Evolutionary conservation across 352 stramenopile species (phyloP).

Genomic region (Pythium sp.): DNA sequence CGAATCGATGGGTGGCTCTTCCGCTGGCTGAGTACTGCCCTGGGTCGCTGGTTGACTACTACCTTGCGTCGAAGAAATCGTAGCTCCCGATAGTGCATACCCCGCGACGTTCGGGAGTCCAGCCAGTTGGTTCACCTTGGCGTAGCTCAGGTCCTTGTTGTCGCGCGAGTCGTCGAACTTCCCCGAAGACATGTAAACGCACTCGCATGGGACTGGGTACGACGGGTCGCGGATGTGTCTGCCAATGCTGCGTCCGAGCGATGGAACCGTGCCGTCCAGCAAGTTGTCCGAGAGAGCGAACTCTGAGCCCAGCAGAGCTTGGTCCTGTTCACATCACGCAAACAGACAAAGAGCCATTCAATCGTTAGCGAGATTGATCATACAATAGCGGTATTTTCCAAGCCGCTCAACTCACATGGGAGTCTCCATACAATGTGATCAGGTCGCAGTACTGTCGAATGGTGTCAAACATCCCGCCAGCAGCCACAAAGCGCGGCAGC

Average conservation of each 20-base stretch:
- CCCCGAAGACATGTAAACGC: constrained; percentile 11
- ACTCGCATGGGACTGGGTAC: constrained; percentile 19
- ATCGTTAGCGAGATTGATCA: not conserved
- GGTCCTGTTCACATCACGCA: constrained; percentile 4
- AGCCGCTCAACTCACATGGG: not conserved
- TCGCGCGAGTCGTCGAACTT: constrained; percentile 16
- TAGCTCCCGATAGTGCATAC: constrained; percentile 15
- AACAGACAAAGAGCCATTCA: not conserved
- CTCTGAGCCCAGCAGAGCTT: constrained; percentile 20
- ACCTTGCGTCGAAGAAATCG: constrained; percentile 8
- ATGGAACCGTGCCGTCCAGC: constrained; percentile 9
- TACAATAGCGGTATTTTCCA: not conserved
- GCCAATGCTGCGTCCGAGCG: constrained; percentile 20
- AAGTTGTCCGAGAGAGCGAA: constrained; percentile 14
- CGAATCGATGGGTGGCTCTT: constrained; percentile 3
- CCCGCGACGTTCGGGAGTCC: constrained; percentile 14
- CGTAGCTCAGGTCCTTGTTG: constrained; percentile 21
- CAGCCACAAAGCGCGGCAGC: constrained; percentile 36
- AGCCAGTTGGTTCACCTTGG: constrained; percentile 16
- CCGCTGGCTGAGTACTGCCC: constrained; percentile 1
- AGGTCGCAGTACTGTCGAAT: constrained; percentile 36
- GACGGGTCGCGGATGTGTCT: constrained; percentile 19
- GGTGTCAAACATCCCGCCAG: constrained; percentile 33
- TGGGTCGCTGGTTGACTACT: constrained; percentile 1
- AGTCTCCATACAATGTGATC: constrained; percentile 64